Evolutionary conservation across 305 asterid species (phyloP), one percentile per base, ranked within the genome.

Genomic region (Petunia hybrid): DNA sequence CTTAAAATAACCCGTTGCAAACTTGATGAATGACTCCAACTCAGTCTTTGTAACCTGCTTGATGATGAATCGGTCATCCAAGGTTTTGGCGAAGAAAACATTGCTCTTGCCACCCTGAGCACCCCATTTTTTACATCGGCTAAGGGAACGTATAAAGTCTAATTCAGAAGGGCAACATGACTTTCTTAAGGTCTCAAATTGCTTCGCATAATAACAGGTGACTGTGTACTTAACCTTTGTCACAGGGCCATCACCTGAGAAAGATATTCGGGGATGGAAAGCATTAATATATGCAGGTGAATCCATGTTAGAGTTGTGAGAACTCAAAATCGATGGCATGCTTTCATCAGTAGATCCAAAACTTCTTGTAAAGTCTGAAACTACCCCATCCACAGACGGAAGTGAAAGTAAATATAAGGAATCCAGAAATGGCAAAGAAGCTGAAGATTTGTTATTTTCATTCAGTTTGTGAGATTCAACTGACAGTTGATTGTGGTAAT

Each of bases 61-160:
- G 88, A 94, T 91, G 80, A 92, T 92, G 85, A 94, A 92, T 83
- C 98, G 89, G 81, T 92, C 97, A 43, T 94, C 98, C 90, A 94
- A 84, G 76, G 97, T 91, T 83, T 92, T 94, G 65, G 97, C 98
- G 76, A 94, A 93, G 78, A 90, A 92, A 82, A 91, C 97, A 83
- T 91, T 91, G 90, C 97, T 94, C 91, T 94, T 94, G 83, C 98
- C 98, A 84, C 97, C 98, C 87, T 91, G 97, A 68, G 97, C 98
- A 85, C 98, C 97, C 98, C 97, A 94, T 85, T 90, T 94, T 89
- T 90, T 94, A 84, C 98, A 94, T 69, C 97, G 97, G 83, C 98
- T 89, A 65, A 92, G 94, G 78, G 98, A 91, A 66, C 95, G 94
- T 79, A 94, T 76, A 79, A 89, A 94, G 84, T 94, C 97, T 66